Percentiles rank a stretch among this genome's conserved stretches.
These are phyloP conservation scores for Zymoseptoria tritici DNA, from an alignment of 2,329 filamentous ascomycete genomes.

Conservation along the genomic window DNA sequence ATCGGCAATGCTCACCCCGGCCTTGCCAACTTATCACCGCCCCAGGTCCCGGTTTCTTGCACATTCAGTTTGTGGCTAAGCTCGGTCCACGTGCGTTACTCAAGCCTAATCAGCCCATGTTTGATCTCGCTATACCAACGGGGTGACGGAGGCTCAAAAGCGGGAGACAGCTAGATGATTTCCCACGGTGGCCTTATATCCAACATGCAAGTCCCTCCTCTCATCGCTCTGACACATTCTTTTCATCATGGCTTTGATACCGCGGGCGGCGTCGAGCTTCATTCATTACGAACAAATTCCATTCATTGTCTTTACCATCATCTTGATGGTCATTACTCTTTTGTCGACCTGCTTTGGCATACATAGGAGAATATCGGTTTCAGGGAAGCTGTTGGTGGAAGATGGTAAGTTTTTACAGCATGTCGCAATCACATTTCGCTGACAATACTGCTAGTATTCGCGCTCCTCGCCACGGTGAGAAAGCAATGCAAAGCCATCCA, in stretches of 20 bases:
- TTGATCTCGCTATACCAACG: background rate
- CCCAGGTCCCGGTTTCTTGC: background rate
- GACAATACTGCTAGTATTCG: conserved; percentile 4
- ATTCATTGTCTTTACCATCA: conserved; percentile 10
- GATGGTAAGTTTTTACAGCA: conserved; percentile 6
- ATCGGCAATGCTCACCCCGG: background rate
- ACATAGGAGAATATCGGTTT: conserved; percentile 7
- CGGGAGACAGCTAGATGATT: background rate
- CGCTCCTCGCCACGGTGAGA: conserved; percentile 8
- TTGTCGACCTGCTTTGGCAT: conserved; percentile 9
- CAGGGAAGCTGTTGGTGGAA: conserved; percentile 11
- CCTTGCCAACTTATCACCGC: background rate
- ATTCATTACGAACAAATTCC: conserved; percentile 3
- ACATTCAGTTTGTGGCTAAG: background rate
- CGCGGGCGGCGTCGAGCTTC: background rate
- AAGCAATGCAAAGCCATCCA: background rate
- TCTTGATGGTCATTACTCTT: conserved; percentile 5
- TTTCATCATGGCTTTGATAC: background rate
- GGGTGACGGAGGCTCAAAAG: background rate
- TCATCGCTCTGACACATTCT: background rate
- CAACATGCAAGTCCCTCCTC: background rate
- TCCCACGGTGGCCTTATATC: background rate
- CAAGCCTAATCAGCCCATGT: background rate
- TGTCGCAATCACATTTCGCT: background rate
- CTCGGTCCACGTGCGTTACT: background rate